These are phyloP conservation scores for Aureobasidium melanogenum DNA, from an alignment of 2,329 filamentous ascomycete species.

Conservation along the genomic window DNA sequence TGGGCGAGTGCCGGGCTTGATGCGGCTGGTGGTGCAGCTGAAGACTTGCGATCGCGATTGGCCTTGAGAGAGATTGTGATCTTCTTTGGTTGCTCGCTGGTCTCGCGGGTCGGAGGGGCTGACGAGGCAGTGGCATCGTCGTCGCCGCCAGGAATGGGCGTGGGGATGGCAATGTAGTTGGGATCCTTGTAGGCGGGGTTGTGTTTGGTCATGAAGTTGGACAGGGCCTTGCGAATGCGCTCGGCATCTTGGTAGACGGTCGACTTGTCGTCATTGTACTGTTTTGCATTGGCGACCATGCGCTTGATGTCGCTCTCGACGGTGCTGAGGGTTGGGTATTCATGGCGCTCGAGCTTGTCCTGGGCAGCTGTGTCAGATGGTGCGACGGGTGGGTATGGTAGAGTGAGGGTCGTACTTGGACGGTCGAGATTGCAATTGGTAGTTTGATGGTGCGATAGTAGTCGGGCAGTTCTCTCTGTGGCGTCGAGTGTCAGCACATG, in stretches of 20 bases:
- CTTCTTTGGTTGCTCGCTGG: conserved; percentile 19
- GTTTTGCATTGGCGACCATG: conserved; percentile 80
- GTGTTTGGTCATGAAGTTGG: conserved; percentile 77
- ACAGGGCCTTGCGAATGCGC: conserved; percentile 73
- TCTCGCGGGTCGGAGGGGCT: conserved; percentile 6
- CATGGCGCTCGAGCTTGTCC: conserved; percentile 57
- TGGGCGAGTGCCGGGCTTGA: neutral
- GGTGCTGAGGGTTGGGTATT: conserved; percentile 62
- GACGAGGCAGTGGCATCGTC: neutral
- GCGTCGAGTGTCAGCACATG: conserved; percentile 55
- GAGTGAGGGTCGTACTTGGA: conserved; percentile 46
- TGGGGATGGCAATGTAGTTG: conserved; percentile 62
- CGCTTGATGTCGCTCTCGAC: conserved; percentile 82
- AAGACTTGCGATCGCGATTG: conserved; percentile 10
- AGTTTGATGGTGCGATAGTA: conserved; percentile 72
- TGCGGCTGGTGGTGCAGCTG: neutral
- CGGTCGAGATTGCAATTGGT: conserved; percentile 67
- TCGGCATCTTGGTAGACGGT: conserved; percentile 75
- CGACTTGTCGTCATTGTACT: conserved; percentile 67
- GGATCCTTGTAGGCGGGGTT: conserved; percentile 71
- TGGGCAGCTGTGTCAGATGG: conserved; percentile 17
- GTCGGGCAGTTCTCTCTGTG: conserved; percentile 45
- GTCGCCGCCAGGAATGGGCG: conserved; percentile 56
- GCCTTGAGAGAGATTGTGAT: conserved; percentile 13
- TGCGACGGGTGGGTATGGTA: neutral